Evolutionary conservation across 495 filamentous ascomycete species (phyloP).

Genomic region (Aspergillus biplanus): DNA sequence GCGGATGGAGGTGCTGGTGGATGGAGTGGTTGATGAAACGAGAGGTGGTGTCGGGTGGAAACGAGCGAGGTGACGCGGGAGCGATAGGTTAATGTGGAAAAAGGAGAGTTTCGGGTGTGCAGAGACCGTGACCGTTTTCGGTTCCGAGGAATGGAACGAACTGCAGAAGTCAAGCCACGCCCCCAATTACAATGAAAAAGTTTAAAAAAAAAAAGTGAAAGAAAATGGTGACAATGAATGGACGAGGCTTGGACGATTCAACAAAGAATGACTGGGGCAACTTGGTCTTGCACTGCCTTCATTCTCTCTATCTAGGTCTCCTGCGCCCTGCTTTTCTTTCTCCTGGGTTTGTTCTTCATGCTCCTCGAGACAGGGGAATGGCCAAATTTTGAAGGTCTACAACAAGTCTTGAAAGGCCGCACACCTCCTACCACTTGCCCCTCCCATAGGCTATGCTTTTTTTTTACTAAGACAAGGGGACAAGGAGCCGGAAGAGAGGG

Average conservation of each 20-base stretch:
- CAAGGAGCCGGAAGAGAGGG: conserved; percentile 13
- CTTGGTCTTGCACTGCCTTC: conserved; percentile 12
- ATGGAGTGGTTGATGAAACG: conserved; percentile 23
- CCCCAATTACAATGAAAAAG: background rate
- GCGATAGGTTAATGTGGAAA: conserved; percentile 22
- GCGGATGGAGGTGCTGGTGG: conserved; percentile 15
- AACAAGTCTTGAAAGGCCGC: conserved; percentile 1
- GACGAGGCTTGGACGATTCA: conserved; percentile 14
- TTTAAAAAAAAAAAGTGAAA: conserved; percentile 14
- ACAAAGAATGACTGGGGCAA: conserved; percentile 17
- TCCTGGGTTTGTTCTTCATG: conserved; percentile 14
- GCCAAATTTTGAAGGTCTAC: conserved; percentile 23
- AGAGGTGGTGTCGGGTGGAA: conserved; percentile 28
- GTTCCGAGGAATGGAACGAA: conserved; percentile 19
- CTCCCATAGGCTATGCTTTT: conserved; percentile 16
- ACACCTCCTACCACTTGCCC: conserved; percentile 2
- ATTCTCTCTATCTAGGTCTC: conserved; percentile 18
- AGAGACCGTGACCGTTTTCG: conserved; percentile 1
- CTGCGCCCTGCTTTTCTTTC: conserved; percentile 21
- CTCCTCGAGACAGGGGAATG: conserved; percentile 20
- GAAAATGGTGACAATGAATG: conserved; percentile 5
- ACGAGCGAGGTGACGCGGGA: conserved; percentile 20
- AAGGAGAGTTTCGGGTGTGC: conserved; percentile 14
- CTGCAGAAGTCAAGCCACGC: conserved; percentile 5
- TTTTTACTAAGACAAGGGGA: conserved; percentile 34